Conservation (phyloP, 225 moss, liverwort and hornwort genomes). For the Sphagnum tenellum region DNA sequence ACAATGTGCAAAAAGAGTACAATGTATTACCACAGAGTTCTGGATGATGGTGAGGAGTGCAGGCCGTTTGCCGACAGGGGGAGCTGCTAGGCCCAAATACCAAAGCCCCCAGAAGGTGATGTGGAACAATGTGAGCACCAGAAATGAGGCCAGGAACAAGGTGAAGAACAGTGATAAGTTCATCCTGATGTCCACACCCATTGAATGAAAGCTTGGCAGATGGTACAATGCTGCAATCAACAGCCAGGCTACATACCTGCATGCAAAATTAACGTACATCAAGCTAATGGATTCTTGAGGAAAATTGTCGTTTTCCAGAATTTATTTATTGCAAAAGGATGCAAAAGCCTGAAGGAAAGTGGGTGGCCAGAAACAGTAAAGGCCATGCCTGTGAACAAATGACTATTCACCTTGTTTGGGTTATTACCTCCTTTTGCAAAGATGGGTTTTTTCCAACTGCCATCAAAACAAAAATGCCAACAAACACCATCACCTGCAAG, state of each 20-base stretch:
- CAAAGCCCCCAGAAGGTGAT: slow-evolving; percentile 20
- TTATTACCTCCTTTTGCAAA: too few species aligned
- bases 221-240: slow-evolving; percentile 49
- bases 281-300: too few species aligned
- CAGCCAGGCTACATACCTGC: slow-evolving; percentile 42
- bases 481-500: too few species aligned
- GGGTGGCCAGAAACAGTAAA: too few species aligned
- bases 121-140: slow-evolving; percentile 33
- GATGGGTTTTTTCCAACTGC: too few species aligned
- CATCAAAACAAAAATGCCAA: too few species aligned
- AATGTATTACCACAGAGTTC: slow-evolving; percentile 26
- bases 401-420: too few species aligned
- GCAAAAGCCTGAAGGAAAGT: too few species aligned
- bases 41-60: slow-evolving; percentile 29
- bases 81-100: slow-evolving; percentile 32
- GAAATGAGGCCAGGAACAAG: slow-evolving; percentile 24
- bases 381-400: too few species aligned
- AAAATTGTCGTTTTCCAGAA: too few species aligned
- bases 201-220: slow-evolving; percentile 41
- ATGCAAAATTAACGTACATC: background rate
- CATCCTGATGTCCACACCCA: slow-evolving; percentile 55
- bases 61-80: slow-evolving; percentile 24
- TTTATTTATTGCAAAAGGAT: too few species aligned
- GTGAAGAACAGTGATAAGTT: slow-evolving; percentile 53
- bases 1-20: too few species aligned